Percentiles rank a stretch among this genome's conserved stretches.
Conservation (phyloP, 2,329 filamentous ascomycete genomes). For the Herpotrichia juniperi region DNA sequence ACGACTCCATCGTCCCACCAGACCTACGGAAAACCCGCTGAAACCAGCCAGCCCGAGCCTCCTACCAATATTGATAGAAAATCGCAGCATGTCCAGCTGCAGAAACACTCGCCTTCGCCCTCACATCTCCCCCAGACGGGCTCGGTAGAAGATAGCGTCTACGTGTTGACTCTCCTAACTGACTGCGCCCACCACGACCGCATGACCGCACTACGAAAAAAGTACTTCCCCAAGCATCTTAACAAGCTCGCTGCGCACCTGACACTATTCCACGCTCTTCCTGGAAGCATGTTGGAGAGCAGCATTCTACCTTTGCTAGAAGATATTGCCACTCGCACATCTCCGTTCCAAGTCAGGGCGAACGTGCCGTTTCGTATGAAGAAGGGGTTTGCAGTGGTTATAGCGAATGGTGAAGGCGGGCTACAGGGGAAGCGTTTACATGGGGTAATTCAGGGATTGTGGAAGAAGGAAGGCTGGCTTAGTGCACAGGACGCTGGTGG, state of each 20-base stretch:
- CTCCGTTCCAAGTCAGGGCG: slow-evolving; percentile 45
- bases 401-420: slow-evolving; percentile 42
- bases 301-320: slow-evolving; percentile 42
- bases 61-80: too few relatives aligned
- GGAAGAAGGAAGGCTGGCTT: slow-evolving; percentile 47
- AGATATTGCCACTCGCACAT: slow-evolving; percentile 31
- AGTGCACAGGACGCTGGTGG: slow-evolving; percentile 51
- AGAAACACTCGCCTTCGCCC: too few relatives aligned
- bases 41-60: too few relatives aligned
- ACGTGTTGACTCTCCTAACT: slow-evolving; percentile 51
- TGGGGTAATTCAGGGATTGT: slow-evolving; percentile 39
- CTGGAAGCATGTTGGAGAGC: slow-evolving; percentile 45
- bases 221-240: slow-evolving; percentile 51
- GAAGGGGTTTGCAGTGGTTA: slow-evolving; percentile 50
- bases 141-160: too few relatives aligned
- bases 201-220: slow-evolving; percentile 46
- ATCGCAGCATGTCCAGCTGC: too few relatives aligned
- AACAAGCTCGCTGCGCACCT: slow-evolving; percentile 53
- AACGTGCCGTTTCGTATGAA: slow-evolving; percentile 49
- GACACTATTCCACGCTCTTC: slow-evolving; percentile 55
- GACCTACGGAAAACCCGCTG: too few relatives aligned
- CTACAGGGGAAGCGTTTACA: slow-evolving; percentile 42
- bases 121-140: too few relatives aligned
- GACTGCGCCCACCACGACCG: slow-evolving; percentile 45
- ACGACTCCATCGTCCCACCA: too few relatives aligned